Conservation (phyloP, 1,139 yeast genomes). For the Groenewaldozyma sp. region DNA sequence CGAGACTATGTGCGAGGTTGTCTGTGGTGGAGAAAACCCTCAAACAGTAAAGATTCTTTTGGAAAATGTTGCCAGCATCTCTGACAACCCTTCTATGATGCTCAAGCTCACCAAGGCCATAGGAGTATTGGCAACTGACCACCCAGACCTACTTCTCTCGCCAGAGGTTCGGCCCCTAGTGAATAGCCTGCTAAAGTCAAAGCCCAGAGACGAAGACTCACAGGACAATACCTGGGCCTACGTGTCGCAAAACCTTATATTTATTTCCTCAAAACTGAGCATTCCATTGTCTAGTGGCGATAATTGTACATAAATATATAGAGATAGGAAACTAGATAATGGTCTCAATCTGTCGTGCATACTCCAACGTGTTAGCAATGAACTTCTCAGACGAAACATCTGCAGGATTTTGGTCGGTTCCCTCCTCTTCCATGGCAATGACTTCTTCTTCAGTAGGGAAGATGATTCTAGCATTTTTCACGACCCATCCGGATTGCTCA, state of each 20-base stretch:
- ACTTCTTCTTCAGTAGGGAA: constrained; percentile 35
- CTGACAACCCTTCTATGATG: neutral
- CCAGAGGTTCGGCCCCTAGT: too few species aligned
- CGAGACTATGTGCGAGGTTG: neutral
- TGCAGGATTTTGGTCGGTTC: constrained; percentile 16
- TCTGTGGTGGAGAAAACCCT: neutral
- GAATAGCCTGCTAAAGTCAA: too few species aligned
- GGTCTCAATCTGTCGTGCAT: constrained; percentile 82
- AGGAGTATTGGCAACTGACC: too few species aligned
- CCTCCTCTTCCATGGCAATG: constrained; percentile 14
- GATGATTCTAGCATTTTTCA: constrained; percentile 48
- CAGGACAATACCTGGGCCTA: too few species aligned
- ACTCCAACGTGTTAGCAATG: constrained; percentile 58
- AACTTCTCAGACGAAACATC: constrained; percentile 31
- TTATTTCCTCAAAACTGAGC: too few species aligned
- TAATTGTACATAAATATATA: neutral
- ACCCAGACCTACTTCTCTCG: too few species aligned
- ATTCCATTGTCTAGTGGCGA: too few species aligned
- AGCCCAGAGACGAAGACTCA: too few species aligned
- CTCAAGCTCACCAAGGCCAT: constrained; percentile 5
- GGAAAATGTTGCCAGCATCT: neutral
- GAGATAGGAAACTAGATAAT: too few species aligned
- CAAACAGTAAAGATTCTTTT: neutral
- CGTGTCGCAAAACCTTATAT: too few species aligned
- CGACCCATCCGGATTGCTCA: constrained; percentile 52